These are phyloP conservation scores for Vaccinium myrtillus DNA, from an alignment of 148 eudicot species.

Conservation along the genomic window DNA sequence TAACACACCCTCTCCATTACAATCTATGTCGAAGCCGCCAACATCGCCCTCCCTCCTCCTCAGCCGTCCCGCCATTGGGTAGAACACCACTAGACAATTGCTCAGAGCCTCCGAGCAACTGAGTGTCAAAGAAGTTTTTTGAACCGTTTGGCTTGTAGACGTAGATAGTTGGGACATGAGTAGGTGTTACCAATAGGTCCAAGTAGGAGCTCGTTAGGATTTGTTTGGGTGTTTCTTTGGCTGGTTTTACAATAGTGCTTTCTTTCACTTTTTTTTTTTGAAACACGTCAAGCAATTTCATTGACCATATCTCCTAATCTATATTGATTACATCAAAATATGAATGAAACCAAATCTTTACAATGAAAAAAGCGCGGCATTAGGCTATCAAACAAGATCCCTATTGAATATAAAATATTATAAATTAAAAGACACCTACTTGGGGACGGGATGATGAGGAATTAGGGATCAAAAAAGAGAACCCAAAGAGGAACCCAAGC, in stretches of 20 bases:
- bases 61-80: conserved; percentile 22
- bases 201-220: conserved; percentile 16
- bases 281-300: no score
- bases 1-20: conserved; percentile 20
- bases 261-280: conserved; percentile 8
- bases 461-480: no score
- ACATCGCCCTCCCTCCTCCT: neutral
- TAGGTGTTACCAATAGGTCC: conserved; percentile 5
- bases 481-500: no score
- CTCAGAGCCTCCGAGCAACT: conserved; percentile 6
- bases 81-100: conserved; percentile 11
- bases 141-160: conserved; percentile 14
- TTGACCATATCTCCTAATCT: no score
- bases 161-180: conserved; percentile 18
- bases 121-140: conserved; percentile 9
- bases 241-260: neutral
- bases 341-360: no score
- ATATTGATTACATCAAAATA: no score
- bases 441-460: no score
- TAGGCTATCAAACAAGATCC: no score
- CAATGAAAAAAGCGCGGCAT: no score
- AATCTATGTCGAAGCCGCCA: conserved; percentile 14
- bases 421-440: no score
- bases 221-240: conserved; percentile 7
- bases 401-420: no score